Evolutionary conservation across 2,329 filamentous ascomycete genomes (phyloP).

Genomic region (Blumeriella jaapii): DNA sequence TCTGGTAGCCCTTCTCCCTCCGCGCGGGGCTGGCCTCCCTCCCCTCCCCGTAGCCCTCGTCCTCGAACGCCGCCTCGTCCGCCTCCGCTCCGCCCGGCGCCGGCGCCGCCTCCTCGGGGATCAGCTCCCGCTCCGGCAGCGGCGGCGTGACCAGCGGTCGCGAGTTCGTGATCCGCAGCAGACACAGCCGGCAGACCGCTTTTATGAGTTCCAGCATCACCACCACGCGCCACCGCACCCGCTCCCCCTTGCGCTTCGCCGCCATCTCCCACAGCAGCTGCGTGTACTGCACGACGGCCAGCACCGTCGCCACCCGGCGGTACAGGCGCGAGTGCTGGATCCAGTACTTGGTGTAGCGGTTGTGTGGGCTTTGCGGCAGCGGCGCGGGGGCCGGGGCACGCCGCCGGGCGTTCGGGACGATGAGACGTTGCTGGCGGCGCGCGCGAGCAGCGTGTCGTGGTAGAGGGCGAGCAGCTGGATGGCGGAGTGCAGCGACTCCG

Average conservation of each 20-base stretch:
- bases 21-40: constrained; percentile 2
- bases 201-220: constrained; percentile 79
- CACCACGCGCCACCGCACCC: constrained; percentile 79
- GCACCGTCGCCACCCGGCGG: constrained; percentile 63
- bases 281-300: constrained; percentile 89
- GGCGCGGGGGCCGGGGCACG: too few relatives aligned
- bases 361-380: constrained; percentile 43
- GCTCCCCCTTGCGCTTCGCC: constrained; percentile 72
- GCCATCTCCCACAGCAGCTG: constrained; percentile 97
- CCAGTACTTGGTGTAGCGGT: constrained; percentile 59
- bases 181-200: constrained; percentile 67
- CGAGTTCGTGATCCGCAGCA: constrained; percentile 73
- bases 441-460: constrained; percentile 76
- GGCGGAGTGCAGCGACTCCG: constrained; percentile 79
- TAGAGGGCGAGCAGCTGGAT: constrained; percentile 87
- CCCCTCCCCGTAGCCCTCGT: constrained; percentile 31
- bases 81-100: constrained; percentile 26
- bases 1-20: constrained; percentile 53
- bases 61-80: constrained; percentile 16
- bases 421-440: too few relatives aligned
- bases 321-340: constrained; percentile 56
- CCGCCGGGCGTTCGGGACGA: too few relatives aligned
- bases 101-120: constrained; percentile 45
- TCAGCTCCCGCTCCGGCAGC: constrained; percentile 73
- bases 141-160: constrained; percentile 73